phyloP scores from a whole-genome alignment of 2,329 filamentous ascomycete species.

The Blastomyces silverae region DNA sequence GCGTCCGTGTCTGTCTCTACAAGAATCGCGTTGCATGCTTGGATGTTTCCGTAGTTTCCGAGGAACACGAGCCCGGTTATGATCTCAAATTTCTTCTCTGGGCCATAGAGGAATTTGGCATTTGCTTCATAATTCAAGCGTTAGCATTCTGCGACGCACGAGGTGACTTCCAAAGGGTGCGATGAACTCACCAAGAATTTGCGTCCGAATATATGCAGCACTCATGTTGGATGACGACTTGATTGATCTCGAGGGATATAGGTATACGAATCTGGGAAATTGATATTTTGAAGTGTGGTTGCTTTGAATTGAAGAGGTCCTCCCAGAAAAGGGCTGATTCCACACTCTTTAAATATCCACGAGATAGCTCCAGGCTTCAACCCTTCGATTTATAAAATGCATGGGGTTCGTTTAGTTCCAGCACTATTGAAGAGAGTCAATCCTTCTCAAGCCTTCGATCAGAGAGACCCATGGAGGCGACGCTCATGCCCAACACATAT shows the following conservation, averaged over 20 bases:
- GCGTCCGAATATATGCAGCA: not conserved
- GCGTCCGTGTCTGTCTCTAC: not conserved
- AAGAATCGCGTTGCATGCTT: conserved; percentile 1
- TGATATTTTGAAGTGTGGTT: not conserved
- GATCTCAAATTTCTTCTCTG: conserved; percentile 3
- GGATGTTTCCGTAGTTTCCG: not conserved
- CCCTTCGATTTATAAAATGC: not conserved
- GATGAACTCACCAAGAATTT: conserved; percentile 4
- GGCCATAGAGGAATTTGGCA: not conserved
- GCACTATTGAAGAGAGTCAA: not conserved
- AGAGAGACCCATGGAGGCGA: not conserved
- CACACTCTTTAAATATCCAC: not conserved
- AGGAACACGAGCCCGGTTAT: not conserved
- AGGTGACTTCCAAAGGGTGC: not conserved
- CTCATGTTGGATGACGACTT: not conserved
- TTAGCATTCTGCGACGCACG: not conserved
- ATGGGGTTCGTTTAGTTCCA: not conserved
- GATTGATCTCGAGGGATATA: not conserved
- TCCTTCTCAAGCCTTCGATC: not conserved
- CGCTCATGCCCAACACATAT: not conserved
- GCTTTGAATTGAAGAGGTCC: not conserved
- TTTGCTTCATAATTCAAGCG: not conserved
- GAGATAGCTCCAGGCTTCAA: not conserved
- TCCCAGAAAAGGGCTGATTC: not conserved
- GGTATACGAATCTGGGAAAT: not conserved